Evolutionary conservation across 805 yeast species (phyloP).

Genomic region (Clavispora vitiphila): DNA sequence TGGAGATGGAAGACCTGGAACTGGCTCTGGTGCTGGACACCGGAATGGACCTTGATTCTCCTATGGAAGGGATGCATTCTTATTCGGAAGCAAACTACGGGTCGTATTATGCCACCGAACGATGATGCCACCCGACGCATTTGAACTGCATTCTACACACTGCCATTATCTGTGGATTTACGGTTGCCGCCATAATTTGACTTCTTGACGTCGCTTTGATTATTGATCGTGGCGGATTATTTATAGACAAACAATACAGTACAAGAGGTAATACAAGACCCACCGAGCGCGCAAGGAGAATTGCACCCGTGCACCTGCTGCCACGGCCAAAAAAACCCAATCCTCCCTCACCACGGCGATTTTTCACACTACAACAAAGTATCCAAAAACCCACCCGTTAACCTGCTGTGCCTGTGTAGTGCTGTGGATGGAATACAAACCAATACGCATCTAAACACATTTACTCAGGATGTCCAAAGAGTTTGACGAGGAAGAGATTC

Average conservation of each 20-base stretch:
- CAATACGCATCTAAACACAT: not conserved
- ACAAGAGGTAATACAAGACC: no score
- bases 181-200: no score
- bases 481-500: constrained; percentile 35
- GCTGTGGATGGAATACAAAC: not conserved
- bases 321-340: not conserved
- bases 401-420: constrained; percentile 1
- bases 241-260: no score
- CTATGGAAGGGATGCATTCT: not conserved
- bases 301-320: not conserved
- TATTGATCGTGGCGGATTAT: no score
- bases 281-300: not conserved
- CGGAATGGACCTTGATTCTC: constrained; percentile 7
- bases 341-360: constrained; percentile 1
- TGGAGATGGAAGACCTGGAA: constrained; percentile 21
- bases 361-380: constrained; percentile 1
- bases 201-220: no score
- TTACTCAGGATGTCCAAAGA: constrained; percentile 25
- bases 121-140: no score
- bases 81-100: constrained; percentile 10
- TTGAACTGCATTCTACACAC: no score
- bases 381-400: not conserved
- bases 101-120: constrained; percentile 7
- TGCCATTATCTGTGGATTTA: no score
- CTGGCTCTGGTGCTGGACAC: constrained; percentile 6